Conservation (phyloP, 148 eudicot genomes). For the Vaccinium myrtillus region DNA sequence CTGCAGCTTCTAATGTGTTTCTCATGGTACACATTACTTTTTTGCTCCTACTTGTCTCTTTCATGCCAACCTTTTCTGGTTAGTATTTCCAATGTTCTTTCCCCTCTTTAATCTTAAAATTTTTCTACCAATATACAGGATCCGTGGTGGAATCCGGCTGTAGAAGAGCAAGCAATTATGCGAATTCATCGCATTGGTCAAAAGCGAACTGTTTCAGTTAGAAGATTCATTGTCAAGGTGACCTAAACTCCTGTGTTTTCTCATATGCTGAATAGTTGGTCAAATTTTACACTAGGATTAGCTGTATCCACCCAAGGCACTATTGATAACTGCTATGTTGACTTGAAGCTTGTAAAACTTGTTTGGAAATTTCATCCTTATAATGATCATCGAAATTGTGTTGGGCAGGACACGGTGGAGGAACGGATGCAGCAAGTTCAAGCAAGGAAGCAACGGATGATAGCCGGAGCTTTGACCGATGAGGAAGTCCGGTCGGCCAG, state of each 20-base stretch:
- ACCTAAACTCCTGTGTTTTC: background rate
- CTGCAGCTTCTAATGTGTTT: constrained; percentile 3
- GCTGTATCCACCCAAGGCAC: background rate
- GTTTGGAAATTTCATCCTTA: background rate
- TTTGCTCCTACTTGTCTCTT: background rate
- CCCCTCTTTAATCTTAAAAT: background rate
- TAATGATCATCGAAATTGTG: background rate
- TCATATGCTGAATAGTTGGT: background rate
- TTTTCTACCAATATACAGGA: constrained; percentile 32
- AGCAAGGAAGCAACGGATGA: background rate
- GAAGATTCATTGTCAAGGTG: constrained; percentile 54
- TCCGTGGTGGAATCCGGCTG: constrained; percentile 87
- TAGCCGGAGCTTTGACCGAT: constrained; percentile 3
- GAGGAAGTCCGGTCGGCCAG: constrained; percentile 4
- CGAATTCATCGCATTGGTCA: constrained; percentile 74
- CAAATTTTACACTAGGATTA: background rate
- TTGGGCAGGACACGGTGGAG: constrained; percentile 3
- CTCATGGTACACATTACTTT: background rate
- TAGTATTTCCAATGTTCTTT: background rate
- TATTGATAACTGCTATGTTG: background rate
- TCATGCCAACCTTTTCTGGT: background rate
- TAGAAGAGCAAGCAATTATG: constrained; percentile 76
- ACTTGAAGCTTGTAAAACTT: background rate
- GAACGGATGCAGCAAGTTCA: constrained; percentile 11
- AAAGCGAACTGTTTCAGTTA: constrained; percentile 55